Evolutionary conservation across 2,329 filamentous ascomycete genomes (phyloP).

Genomic region (Nemania serpens): DNA sequence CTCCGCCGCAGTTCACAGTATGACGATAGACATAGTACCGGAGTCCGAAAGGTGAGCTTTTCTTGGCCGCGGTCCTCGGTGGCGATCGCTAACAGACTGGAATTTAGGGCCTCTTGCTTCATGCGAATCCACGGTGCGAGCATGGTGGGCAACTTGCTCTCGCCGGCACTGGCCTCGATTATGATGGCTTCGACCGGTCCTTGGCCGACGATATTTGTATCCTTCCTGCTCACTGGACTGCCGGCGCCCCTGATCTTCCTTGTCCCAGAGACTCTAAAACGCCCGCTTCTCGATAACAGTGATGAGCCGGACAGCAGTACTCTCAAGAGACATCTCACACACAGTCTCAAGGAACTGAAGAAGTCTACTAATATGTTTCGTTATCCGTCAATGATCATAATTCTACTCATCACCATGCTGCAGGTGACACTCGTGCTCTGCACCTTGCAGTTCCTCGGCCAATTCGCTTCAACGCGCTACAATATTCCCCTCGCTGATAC

Average conservation of each 20-base stretch:
- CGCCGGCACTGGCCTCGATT: slow-evolving; percentile 43
- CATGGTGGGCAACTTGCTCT: slow-evolving; percentile 44
- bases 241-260: slow-evolving; percentile 31
- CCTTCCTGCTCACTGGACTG: slow-evolving; percentile 28
- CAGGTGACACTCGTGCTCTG: slow-evolving; percentile 29
- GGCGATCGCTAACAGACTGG: not conserved
- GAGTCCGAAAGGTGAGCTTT: slow-evolving; percentile 43
- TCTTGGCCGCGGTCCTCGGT: not conserved
- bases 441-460: slow-evolving; percentile 38
- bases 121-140: slow-evolving; percentile 40
- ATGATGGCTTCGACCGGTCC: slow-evolving; percentile 44
- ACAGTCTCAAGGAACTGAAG: slow-evolving; percentile 28
- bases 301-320: not conserved
- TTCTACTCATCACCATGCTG: slow-evolving; percentile 32
- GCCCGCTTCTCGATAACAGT: not conserved
- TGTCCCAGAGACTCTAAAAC: slow-evolving; percentile 38
- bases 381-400: slow-evolving; percentile 31
- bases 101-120: slow-evolving; percentile 44
- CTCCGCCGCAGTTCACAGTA: slow-evolving; percentile 41
- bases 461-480: slow-evolving; percentile 42
- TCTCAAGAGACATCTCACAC: slow-evolving; percentile 13
- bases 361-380: slow-evolving; percentile 32
- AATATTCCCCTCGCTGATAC: slow-evolving; percentile 38
- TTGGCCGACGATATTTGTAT: slow-evolving; percentile 41
- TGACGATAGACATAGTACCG: slow-evolving; percentile 45